Conservation (phyloP, 345 rosid species). For the Pistacia vera region DNA sequence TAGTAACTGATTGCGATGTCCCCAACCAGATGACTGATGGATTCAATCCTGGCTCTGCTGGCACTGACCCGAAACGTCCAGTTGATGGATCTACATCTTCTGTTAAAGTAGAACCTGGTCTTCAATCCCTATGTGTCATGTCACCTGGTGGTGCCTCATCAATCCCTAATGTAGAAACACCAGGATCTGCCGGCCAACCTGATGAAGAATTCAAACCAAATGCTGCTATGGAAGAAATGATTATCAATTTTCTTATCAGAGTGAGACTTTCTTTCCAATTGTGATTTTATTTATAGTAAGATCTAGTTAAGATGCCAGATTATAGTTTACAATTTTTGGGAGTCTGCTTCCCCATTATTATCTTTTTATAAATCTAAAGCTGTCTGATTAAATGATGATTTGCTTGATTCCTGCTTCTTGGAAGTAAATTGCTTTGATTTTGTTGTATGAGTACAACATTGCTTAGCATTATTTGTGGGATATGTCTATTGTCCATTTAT, state of each 20-base stretch:
- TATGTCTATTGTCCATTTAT: too few relatives aligned
- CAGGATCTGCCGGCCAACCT: slow-evolving; percentile 95
- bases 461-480: too few relatives aligned
- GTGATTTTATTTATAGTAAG: slow-evolving; percentile 12
- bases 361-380: neutral
- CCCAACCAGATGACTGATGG: slow-evolving; percentile 61
- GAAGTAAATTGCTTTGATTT: neutral
- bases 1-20: slow-evolving; percentile 64
- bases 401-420: neutral
- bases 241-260: slow-evolving; percentile 94
- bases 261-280: slow-evolving; percentile 54
- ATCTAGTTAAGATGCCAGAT: slow-evolving; percentile 8
- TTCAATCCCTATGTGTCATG: slow-evolving; percentile 88
- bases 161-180: slow-evolving; percentile 86
- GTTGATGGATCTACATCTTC: slow-evolving; percentile 74
- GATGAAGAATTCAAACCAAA: slow-evolving; percentile 99
- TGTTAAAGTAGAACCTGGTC: slow-evolving; percentile 97
- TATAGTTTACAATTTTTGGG: neutral
- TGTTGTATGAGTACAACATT: too few relatives aligned
- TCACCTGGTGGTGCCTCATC: slow-evolving; percentile 94
- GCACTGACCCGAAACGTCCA: slow-evolving; percentile 72
- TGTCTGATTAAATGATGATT: neutral
- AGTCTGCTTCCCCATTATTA: neutral
- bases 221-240: slow-evolving; percentile 99
- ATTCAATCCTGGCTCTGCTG: slow-evolving; percentile 46